A percentile compares a stretch with the other conserved stretches of the same genome.
These are phyloP conservation scores for Penicillium sp. DNA, from an alignment of 2,329 filamentous ascomycete genomes.

Conservation along the genomic window DNA sequence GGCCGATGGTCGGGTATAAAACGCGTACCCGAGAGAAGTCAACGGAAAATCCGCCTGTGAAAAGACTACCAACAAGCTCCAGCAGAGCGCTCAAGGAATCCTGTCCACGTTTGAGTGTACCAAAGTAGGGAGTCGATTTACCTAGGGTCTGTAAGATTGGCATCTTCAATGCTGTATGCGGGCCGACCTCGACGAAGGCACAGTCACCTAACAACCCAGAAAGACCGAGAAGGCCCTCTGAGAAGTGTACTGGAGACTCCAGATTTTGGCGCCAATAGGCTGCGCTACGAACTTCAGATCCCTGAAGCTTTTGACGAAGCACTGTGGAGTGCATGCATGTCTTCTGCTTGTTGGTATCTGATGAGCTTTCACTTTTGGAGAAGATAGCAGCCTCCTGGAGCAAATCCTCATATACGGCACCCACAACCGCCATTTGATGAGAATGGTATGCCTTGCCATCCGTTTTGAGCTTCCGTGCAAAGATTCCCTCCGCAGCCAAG, in stretches of 20 bases:
- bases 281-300: background rate
- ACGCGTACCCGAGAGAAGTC: background rate
- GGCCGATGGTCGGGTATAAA: too few species aligned
- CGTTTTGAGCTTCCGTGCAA: background rate
- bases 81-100: background rate
- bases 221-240: background rate
- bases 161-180: background rate
- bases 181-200: background rate
- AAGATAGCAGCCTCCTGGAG: background rate
- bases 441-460: background rate
- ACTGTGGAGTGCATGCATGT: background rate
- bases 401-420: background rate
- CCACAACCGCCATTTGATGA: background rate
- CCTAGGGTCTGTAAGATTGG: background rate
- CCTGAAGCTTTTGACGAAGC: background rate
- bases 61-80: background rate
- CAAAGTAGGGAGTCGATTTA: background rate
- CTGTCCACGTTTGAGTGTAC: background rate
- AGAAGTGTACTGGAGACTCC: background rate
- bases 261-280: background rate
- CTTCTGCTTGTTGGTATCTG: background rate
- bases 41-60: background rate
- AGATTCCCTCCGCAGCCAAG: background rate
- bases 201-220: rapidly evolving
- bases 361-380: background rate